These are phyloP conservation scores for Elongisporangium undulatum DNA, from an alignment of 352 stramenopile species.

Conservation along the genomic window DNA sequence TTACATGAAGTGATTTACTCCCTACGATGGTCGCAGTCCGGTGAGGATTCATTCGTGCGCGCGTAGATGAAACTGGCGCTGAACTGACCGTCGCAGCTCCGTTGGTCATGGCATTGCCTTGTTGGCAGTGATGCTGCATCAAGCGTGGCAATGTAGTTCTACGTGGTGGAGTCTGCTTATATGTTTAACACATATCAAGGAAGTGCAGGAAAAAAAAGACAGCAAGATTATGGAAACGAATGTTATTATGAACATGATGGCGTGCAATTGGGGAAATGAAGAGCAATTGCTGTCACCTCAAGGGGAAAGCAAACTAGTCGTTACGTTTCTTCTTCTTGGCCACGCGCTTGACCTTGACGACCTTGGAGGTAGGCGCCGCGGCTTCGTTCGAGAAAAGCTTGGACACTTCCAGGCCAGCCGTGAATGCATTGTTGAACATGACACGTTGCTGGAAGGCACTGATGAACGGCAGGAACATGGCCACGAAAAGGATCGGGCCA, in stretches of 20 bases:
- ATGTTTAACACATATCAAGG: too few species aligned
- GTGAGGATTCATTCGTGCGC: too few species aligned
- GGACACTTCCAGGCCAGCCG: slow-evolving; percentile 81
- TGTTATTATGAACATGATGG: not conserved
- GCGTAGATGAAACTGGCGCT: too few species aligned
- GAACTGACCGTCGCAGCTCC: too few species aligned
- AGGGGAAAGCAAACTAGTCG: slow-evolving; percentile 30
- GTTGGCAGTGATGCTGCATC: too few species aligned
- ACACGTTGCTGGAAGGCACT: slow-evolving; percentile 86
- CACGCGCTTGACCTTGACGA: slow-evolving; percentile 85
- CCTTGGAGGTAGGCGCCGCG: slow-evolving; percentile 40
- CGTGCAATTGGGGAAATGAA: not conserved
- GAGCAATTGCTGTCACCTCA: not conserved
- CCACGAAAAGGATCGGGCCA: slow-evolving; percentile 82
- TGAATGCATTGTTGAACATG: slow-evolving; percentile 91
- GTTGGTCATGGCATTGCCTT: too few species aligned
- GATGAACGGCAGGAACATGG: slow-evolving; percentile 89
- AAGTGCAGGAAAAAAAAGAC: not conserved
- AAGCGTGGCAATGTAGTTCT: too few species aligned
- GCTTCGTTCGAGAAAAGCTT: slow-evolving; percentile 89
- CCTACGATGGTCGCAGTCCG: too few species aligned
- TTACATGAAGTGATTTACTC: too few species aligned
- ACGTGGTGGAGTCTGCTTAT: too few species aligned
- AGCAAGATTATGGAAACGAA: not conserved
- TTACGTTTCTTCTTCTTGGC: slow-evolving; percentile 90